These are phyloP conservation scores for Globisporangium okanoganense DNA, from an alignment of 352 stramenopile genomes.

Conservation along the genomic window DNA sequence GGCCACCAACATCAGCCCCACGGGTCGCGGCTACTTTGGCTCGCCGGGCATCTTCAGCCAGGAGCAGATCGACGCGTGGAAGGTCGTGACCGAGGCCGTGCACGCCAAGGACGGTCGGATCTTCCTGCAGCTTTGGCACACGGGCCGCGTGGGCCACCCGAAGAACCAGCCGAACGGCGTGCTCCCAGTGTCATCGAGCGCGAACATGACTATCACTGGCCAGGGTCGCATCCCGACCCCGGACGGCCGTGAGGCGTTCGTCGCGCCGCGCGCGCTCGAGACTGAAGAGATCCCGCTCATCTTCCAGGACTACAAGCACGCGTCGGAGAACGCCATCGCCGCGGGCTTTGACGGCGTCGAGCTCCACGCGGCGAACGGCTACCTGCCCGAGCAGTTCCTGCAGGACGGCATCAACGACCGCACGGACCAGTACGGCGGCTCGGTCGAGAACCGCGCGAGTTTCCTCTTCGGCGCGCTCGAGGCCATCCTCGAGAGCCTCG, in stretches of 20 bases:
- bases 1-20: conserved; percentile 45
- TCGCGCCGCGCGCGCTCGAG: conserved; percentile 46
- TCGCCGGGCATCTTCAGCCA: conserved; percentile 36
- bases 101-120: conserved; percentile 60
- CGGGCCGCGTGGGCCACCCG: conserved; percentile 48
- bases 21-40: conserved; percentile 17
- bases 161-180: conserved; percentile 33
- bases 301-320: conserved; percentile 62
- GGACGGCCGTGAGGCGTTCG: conserved; percentile 21
- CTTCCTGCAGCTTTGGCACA: conserved; percentile 75
- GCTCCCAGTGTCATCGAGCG: conserved; percentile 31
- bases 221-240: conserved; percentile 17
- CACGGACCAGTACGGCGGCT: conserved; percentile 85
- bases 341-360: conserved; percentile 91
- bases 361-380: conserved; percentile 89
- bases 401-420: conserved; percentile 78
- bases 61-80: conserved; percentile 39
- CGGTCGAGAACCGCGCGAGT: conserved; percentile 75
- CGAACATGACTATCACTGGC: conserved; percentile 8
- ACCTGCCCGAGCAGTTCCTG: conserved; percentile 91
- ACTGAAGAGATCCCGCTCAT: conserved; percentile 57
- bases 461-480: conserved; percentile 79
- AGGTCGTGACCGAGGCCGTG: conserved; percentile 42
- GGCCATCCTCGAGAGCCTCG: conserved; percentile 34
- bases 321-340: conserved; percentile 53